These are phyloP conservation scores for Tricholoma terreum DNA, from an alignment of 768 basidiomycete genomes.

Conservation along the genomic window DNA sequence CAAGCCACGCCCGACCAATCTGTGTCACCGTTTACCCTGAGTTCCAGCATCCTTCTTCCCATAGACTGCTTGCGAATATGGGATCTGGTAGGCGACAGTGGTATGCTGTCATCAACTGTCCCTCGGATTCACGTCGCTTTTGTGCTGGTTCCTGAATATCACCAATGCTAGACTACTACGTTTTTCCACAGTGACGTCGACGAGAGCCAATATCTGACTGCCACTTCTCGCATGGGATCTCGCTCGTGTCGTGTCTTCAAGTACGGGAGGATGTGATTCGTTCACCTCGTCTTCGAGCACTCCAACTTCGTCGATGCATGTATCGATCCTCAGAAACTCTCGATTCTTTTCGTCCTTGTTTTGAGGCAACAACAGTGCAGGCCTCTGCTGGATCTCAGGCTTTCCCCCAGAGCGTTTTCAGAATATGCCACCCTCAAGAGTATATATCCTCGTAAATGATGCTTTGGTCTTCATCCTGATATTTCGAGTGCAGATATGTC, in stretches of 20 bases:
- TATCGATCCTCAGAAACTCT: conserved; percentile 10
- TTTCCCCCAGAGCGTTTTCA: background rate
- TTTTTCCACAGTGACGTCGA: conserved; percentile 17
- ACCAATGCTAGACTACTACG: conserved; percentile 11
- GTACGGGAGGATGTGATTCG: background rate
- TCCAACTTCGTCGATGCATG: conserved; percentile 15
- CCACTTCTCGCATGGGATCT: conserved; percentile 11
- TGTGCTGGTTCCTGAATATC: conserved; percentile 26
- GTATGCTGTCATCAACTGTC: background rate
- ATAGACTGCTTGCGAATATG: background rate
- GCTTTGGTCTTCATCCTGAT: background rate
- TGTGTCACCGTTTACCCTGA: conserved; percentile 6
- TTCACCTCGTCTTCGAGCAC: background rate
- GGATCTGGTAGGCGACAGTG: background rate
- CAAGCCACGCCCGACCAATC: conserved; percentile 11
- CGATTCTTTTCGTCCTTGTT: conserved; percentile 3
- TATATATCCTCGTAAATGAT: background rate
- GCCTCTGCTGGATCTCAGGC: background rate
- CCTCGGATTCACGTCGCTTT: background rate
- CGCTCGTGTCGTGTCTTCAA: conserved; percentile 9
- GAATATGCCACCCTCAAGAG: conserved; percentile 9
- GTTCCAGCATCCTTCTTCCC: background rate
- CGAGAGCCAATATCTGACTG: conserved; percentile 8
- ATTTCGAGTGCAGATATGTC: conserved; percentile 36
- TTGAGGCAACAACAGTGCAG: background rate